Conservation (phyloP, 768 basidiomycete species). For the Podaxis pistillaris region DNA sequence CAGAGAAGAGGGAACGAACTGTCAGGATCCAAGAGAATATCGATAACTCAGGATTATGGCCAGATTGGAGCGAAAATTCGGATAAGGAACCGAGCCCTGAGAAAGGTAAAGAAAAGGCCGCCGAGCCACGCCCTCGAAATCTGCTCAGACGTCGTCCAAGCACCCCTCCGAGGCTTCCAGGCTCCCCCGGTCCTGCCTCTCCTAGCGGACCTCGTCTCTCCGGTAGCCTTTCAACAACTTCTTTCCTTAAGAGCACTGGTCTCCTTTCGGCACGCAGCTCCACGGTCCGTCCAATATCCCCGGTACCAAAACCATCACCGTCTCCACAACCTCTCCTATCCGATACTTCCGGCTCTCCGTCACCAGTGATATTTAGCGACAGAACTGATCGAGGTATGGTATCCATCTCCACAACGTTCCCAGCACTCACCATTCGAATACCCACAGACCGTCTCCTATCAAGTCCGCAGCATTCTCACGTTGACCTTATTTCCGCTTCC, state of each 20-base stretch:
- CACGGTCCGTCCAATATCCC: neutral
- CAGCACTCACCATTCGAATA: neutral
- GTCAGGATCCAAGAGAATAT: neutral
- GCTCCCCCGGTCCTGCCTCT: neutral
- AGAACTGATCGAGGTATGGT: neutral
- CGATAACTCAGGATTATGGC: neutral
- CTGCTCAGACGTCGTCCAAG: slow-evolving; percentile 2
- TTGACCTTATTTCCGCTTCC: neutral
- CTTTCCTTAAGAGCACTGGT: neutral
- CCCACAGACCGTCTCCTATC: neutral
- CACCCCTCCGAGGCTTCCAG: neutral
- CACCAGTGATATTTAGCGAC: neutral
- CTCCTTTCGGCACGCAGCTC: neutral
- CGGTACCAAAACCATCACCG: neutral
- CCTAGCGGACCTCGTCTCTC: neutral
- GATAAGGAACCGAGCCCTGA: neutral
- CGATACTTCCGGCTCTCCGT: neutral
- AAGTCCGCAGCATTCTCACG: slow-evolving; percentile 3
- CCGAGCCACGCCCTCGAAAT: neutral
- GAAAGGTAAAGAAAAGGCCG: neutral
- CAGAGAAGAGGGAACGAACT: neutral
- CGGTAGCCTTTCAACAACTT: slow-evolving; percentile 1
- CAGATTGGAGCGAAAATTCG: neutral
- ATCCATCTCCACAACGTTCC: neutral
- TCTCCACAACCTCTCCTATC: neutral